phyloP scores from a whole-genome alignment of 805 yeast genomes.

The Phaffomyces thermotolerans region DNA sequence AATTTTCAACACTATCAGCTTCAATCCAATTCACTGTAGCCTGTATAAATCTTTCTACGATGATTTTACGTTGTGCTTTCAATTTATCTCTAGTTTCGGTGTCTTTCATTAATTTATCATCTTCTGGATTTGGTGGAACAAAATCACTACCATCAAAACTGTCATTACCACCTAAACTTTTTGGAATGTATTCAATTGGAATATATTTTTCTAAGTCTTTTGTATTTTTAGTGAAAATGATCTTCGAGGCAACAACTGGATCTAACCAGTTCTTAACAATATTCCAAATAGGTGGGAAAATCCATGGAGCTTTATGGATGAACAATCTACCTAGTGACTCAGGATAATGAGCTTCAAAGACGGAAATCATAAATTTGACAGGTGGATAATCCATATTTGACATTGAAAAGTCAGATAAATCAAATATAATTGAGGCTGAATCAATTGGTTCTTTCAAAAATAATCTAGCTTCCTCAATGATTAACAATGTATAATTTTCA shows the following conservation, averaged over 20 bases:
- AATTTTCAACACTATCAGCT: conserved; percentile 43
- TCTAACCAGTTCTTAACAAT: conserved; percentile 88
- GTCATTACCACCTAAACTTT: conserved; percentile 69
- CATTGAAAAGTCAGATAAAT: conserved; percentile 77
- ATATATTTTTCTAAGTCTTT: conserved; percentile 64
- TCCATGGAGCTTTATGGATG: conserved; percentile 95
- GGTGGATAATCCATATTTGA: conserved; percentile 91
- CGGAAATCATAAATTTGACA: conserved; percentile 79
- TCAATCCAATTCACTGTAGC: conserved; percentile 78
- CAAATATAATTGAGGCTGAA: conserved; percentile 79
- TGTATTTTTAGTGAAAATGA: conserved; percentile 66
- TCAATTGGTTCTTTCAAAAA: conserved; percentile 69
- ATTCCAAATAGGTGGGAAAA: conserved; percentile 91
- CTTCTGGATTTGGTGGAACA: conserved; percentile 50
- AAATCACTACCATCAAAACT: conserved; percentile 46
- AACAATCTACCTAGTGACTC: conserved; percentile 81
- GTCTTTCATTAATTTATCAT: conserved; percentile 42
- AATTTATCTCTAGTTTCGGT: conserved; percentile 40
- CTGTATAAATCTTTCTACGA: conserved; percentile 48
- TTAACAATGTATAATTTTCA: conserved; percentile 63
- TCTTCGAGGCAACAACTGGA: conserved; percentile 91
- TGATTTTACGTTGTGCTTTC: conserved; percentile 43
- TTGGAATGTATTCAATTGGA: conserved; percentile 53
- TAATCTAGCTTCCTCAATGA: conserved; percentile 79
- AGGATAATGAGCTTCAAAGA: conserved; percentile 95